These are phyloP conservation scores for Nemania bipapillata DNA, from an alignment of 2,329 filamentous ascomycete genomes.

Conservation along the genomic window DNA sequence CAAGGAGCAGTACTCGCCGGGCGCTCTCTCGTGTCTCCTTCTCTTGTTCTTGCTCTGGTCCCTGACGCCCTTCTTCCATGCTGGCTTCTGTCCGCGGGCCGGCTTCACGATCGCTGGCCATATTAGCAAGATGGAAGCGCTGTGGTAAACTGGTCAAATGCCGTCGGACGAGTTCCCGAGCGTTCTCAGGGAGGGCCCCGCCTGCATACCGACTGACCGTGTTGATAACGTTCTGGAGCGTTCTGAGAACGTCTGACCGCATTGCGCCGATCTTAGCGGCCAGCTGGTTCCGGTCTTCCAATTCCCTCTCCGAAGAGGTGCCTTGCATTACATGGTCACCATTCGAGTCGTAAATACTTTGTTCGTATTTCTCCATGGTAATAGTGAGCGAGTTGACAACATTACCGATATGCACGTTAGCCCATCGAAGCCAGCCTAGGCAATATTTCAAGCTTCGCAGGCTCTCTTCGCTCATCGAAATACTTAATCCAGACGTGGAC, in stretches of 20 bases:
- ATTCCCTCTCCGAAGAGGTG: conserved; percentile 41
- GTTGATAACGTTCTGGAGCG: conserved; percentile 82
- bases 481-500: conserved; percentile 87
- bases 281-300: conserved; percentile 61
- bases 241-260: conserved; percentile 77
- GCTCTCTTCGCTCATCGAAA: conserved; percentile 91
- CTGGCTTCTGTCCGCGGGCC: conserved; percentile 41
- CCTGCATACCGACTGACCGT: conserved; percentile 90
- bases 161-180: conserved; percentile 80
- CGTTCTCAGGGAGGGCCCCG: conserved; percentile 90
- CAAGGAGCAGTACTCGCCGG: conserved; percentile 83
- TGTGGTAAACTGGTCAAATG: conserved; percentile 87
- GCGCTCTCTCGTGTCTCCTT: conserved; percentile 67
- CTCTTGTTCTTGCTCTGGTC: conserved; percentile 57
- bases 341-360: conserved; percentile 49
- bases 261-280: conserved; percentile 73
- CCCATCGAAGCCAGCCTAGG: conserved; percentile 80
- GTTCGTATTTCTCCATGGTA: conserved; percentile 83
- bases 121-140: conserved; percentile 79
- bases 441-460: conserved; percentile 86
- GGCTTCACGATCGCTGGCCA: conserved; percentile 53
- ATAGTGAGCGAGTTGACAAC: conserved; percentile 78
- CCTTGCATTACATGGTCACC: conserved; percentile 46
- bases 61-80: conserved; percentile 53
- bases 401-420: conserved; percentile 81